Evolutionary conservation across 352 stramenopile species (phyloP).

Genomic region (Elongisporangium senticosum): DNA sequence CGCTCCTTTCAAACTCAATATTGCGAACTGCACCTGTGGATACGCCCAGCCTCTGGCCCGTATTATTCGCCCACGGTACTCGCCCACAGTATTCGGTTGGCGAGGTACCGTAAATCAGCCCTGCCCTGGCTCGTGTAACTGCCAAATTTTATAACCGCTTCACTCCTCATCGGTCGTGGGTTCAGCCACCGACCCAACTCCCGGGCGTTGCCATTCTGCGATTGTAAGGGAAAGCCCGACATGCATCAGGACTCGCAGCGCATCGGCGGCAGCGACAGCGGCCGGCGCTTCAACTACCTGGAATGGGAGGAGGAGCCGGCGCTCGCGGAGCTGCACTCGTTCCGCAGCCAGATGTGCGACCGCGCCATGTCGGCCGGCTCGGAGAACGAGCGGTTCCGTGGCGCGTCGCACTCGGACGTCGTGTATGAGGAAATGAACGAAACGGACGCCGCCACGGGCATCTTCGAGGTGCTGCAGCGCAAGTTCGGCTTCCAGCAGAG

Average conservation of each 20-base stretch:
- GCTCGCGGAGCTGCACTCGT: conserved; percentile 61
- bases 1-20: no score
- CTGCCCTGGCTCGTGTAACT: not conserved
- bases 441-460: conserved; percentile 13
- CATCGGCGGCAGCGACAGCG: not conserved
- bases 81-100: not conserved
- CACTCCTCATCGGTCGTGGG: not conserved
- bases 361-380: conserved; percentile 1
- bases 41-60: no score
- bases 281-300: conserved; percentile 60
- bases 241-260: not conserved
- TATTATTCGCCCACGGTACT: not conserved
- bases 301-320: conserved; percentile 53
- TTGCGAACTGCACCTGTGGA: conserved; percentile 1
- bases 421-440: conserved; percentile 12
- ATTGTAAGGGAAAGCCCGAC: not conserved
- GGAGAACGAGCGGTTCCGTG: conserved; percentile 2
- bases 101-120: not conserved
- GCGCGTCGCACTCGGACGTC: conserved; percentile 7
- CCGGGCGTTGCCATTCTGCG: not conserved
- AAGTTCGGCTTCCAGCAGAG: conserved; percentile 81
- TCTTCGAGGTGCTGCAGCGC: conserved; percentile 71
- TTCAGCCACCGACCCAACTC: not conserved
- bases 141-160: not conserved
- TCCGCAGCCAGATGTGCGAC: conserved; percentile 14